Conservation (phyloP, 169 alveolate genomes). For the Cryptosporidium ryanae region DNA sequence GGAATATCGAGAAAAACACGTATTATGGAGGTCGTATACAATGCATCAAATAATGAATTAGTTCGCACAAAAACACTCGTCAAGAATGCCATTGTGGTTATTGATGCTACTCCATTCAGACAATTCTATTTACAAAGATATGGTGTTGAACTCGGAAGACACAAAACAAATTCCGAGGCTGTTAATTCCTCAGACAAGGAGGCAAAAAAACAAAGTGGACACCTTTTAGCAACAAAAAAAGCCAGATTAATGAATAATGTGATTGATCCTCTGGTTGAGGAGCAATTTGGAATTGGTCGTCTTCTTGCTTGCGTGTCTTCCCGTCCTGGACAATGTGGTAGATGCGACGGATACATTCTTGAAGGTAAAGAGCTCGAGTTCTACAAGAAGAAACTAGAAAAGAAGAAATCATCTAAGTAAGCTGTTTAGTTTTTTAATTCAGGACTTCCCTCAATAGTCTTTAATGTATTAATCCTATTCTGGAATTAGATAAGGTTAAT, state of each 20-base stretch:
- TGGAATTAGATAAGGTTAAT: neutral
- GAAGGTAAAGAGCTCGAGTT: constrained; percentile 98
- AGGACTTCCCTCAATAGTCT: no score
- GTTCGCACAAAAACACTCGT: constrained; percentile 99
- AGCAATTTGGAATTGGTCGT: constrained; percentile 96
- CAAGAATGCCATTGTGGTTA: constrained; percentile 96
- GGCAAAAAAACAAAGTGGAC: constrained; percentile 77
- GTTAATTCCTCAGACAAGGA: constrained; percentile 67
- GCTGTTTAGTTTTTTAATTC: neutral
- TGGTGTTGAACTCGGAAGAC: constrained; percentile 86
- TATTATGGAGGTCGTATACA: constrained; percentile 97
- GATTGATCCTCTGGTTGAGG: constrained; percentile 90
- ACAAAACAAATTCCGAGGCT: constrained; percentile 77
- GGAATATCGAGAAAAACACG: constrained; percentile 91
- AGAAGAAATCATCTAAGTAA: constrained; percentile 89
- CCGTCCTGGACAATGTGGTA: constrained; percentile 98
- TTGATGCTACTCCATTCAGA: constrained; percentile 99
- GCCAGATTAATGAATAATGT: constrained; percentile 78
- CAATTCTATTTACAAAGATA: constrained; percentile 92
- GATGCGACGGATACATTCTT: constrained; percentile 96
- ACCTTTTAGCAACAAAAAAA: constrained; percentile 81
- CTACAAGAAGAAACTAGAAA: constrained; percentile 96
- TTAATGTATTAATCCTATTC: no score
- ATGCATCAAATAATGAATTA: constrained; percentile 99
- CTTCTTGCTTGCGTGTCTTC: constrained; percentile 97